Percentiles rank a stretch among this genome's conserved stretches.
Conservation (phyloP, 176 grass and related monocot genomes). For the Oryza punctata region DNA sequence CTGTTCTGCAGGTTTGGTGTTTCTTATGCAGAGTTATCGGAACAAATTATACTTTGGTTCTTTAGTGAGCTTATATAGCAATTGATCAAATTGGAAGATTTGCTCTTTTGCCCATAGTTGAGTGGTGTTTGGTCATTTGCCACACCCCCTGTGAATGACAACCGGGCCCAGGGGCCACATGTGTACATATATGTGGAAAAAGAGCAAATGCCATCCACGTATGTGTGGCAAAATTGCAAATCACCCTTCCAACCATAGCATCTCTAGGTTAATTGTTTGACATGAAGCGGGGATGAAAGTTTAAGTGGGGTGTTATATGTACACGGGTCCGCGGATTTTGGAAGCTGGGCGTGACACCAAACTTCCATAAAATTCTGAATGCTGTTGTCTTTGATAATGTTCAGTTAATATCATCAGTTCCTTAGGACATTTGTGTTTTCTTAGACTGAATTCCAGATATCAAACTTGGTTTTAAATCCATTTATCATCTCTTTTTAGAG, state of each 20-base stretch:
- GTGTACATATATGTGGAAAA: too few species aligned
- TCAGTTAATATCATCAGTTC: constrained; percentile 21
- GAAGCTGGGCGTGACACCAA: not conserved
- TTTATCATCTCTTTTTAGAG: constrained; percentile 10
- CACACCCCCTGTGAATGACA: too few species aligned
- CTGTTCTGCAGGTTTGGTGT: constrained; percentile 75
- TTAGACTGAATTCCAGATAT: not conserved
- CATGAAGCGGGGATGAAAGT: too few species aligned
- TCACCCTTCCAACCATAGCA: too few species aligned
- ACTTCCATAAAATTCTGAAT: constrained; percentile 1
- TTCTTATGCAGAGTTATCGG: constrained; percentile 28
- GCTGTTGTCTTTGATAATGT: constrained; percentile 16
- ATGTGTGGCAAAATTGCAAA: not conserved
- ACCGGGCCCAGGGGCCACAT: too few species aligned
- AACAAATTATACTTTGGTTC: not conserved
- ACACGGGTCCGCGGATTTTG: too few species aligned
- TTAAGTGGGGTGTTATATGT: too few species aligned
- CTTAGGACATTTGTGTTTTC: constrained; percentile 12
- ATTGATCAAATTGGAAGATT: too few species aligned
- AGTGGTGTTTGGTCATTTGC: too few species aligned
- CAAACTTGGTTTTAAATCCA: constrained; percentile 9
- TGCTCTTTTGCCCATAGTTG: too few species aligned
- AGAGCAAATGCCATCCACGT: too few species aligned
- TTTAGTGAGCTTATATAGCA: not conserved
- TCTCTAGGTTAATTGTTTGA: too few species aligned